phyloP scores from a whole-genome alignment of 768 basidiomycete genomes.

The Gloeophyllum trabeum region DNA sequence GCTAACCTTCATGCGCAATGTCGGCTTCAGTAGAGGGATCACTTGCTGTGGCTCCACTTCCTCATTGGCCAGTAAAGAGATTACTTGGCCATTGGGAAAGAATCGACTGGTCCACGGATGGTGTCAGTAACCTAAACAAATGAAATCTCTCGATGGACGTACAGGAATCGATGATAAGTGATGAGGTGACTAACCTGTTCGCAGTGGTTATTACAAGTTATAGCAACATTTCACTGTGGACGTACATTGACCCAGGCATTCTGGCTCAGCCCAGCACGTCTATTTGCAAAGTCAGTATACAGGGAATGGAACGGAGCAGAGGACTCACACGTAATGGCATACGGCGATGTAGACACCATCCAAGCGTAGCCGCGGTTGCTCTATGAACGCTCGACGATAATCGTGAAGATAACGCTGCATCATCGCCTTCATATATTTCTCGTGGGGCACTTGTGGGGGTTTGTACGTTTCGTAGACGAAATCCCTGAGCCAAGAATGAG shows the following conservation, averaged over 20 bases:
- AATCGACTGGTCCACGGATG: slow-evolving; percentile 57
- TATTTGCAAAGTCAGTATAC: slow-evolving; percentile 15
- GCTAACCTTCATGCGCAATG: slow-evolving; percentile 65
- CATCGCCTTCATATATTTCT: slow-evolving; percentile 36
- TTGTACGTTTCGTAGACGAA: slow-evolving; percentile 58
- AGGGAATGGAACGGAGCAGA: slow-evolving; percentile 3
- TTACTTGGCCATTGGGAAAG: slow-evolving; percentile 75
- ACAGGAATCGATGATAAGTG: slow-evolving; percentile 91
- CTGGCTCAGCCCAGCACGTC: slow-evolving; percentile 69
- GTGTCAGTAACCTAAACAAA: not conserved
- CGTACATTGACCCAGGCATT: slow-evolving; percentile 81
- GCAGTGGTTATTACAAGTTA: not conserved
- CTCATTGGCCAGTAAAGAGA: slow-evolving; percentile 79
- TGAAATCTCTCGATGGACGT: slow-evolving; percentile 14
- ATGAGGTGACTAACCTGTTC: slow-evolving; percentile 70
- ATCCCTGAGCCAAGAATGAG: slow-evolving; percentile 28
- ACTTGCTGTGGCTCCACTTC: slow-evolving; percentile 58
- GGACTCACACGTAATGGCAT: slow-evolving; percentile 72
- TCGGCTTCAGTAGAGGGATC: slow-evolving; percentile 66
- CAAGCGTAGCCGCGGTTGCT: slow-evolving; percentile 73
- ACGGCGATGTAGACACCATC: slow-evolving; percentile 91
- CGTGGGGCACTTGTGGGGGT: slow-evolving; percentile 59
- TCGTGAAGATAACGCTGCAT: slow-evolving; percentile 43
- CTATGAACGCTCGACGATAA: slow-evolving; percentile 69
- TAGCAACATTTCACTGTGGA: slow-evolving; percentile 3